A percentile compares a stretch with the other conserved stretches of the same genome.
Conservation (phyloP, 2,329 filamentous ascomycete species). For the Stagonosporopsis cucurbitacearum region DNA sequence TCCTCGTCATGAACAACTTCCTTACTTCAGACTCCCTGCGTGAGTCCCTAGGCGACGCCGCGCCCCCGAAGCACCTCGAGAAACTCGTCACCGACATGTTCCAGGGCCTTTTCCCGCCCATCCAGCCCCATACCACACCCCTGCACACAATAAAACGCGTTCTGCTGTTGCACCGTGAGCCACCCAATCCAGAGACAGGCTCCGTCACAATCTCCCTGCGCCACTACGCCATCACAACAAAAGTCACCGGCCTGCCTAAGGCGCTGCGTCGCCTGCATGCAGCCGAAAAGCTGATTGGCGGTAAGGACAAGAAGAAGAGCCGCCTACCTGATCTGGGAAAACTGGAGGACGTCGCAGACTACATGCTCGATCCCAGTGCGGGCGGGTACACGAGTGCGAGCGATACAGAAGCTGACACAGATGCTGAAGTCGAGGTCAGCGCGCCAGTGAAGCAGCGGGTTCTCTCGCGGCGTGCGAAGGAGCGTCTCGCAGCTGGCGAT, state of each 20-base stretch:
- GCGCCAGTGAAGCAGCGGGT: conserved; percentile 67
- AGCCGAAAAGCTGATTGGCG: conserved; percentile 76
- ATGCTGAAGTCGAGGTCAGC: conserved; percentile 90
- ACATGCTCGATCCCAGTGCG: conserved; percentile 80
- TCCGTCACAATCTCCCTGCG: conserved; percentile 85
- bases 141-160: conserved; percentile 92
- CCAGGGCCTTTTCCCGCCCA: conserved; percentile 93
- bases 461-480: conserved; percentile 61
- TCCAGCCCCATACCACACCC: conserved; percentile 88
- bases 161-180: conserved; percentile 85
- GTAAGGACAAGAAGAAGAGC: conserved; percentile 62
- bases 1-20: conserved; percentile 99
- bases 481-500: conserved; percentile 50
- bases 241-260: conserved; percentile 82
- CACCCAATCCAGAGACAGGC: conserved; percentile 45
- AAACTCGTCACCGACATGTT: conserved; percentile 91
- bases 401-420: conserved; percentile 90
- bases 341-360: conserved; percentile 92
- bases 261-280: conserved; percentile 83
- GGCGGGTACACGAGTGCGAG: conserved; percentile 90
- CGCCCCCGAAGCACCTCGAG: conserved; percentile 93
- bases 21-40: conserved; percentile 62
- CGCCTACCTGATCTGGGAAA: conserved; percentile 87
- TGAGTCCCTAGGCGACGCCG: conserved; percentile 54
- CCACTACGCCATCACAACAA: conserved; percentile 95